phyloP scores from a whole-genome alignment of 768 basidiomycete genomes.

The Boletellus emodensis region DNA sequence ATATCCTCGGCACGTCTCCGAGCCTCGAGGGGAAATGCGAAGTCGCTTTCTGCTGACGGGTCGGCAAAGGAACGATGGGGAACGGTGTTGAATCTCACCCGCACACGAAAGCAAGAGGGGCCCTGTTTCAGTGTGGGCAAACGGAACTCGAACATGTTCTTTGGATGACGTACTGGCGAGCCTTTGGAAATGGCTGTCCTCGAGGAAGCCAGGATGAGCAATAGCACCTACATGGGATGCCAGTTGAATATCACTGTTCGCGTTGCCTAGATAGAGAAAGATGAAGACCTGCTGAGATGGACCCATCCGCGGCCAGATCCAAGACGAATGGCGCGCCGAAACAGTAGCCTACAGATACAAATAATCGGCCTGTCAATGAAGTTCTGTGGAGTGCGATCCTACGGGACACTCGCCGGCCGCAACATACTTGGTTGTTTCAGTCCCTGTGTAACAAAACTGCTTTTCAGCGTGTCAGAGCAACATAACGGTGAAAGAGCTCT shows the following conservation, averaged over 20 bases:
- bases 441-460: constrained; percentile 8
- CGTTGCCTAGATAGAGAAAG: background rate
- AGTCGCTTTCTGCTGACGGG: constrained; percentile 42
- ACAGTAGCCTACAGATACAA: constrained; percentile 43
- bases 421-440: constrained; percentile 34
- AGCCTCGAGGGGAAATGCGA: constrained; percentile 46
- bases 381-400: background rate
- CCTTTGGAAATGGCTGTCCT: constrained; percentile 49
- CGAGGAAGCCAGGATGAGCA: constrained; percentile 50
- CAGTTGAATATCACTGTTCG: background rate
- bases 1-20: constrained; percentile 56
- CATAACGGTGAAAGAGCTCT: background rate
- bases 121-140: constrained; percentile 7
- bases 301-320: constrained; percentile 41
- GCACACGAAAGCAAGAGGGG: constrained; percentile 27
- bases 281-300: constrained; percentile 41
- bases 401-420: constrained; percentile 36
- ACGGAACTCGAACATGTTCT: background rate
- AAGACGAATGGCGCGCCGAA: constrained; percentile 52
- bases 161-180: constrained; percentile 39
- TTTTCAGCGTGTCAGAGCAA: background rate
- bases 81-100: constrained; percentile 11
- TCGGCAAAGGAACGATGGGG: background rate
- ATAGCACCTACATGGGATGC: constrained; percentile 37
- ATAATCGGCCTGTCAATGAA: background rate